Evolutionary conservation across 1,139 yeast species (phyloP).

Genomic region (Geotrichum histeridarum): DNA sequence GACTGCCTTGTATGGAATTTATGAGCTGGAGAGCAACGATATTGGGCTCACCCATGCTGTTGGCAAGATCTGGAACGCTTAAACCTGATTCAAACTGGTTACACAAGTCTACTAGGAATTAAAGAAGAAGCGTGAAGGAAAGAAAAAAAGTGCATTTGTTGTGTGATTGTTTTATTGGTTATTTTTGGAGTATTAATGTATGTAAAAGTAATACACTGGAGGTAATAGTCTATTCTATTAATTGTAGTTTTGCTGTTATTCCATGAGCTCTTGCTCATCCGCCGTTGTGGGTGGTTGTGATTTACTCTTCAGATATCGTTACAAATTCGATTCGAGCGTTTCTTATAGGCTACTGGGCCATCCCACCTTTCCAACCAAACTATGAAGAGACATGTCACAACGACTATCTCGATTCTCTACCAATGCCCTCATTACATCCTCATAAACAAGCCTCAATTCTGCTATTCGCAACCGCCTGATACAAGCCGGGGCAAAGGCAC

Average conservation of each 20-base stretch:
- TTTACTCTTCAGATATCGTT: too few relatives aligned
- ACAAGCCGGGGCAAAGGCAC: constrained; percentile 4
- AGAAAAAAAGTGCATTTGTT: constrained; percentile 5
- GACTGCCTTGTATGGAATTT: constrained; percentile 60
- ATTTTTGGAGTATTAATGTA: not conserved
- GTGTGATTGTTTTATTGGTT: constrained; percentile 5
- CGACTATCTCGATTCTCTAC: constrained; percentile 16
- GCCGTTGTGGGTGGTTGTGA: too few relatives aligned
- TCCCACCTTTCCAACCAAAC: not conserved
- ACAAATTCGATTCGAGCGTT: too few relatives aligned
- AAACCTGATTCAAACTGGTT: constrained; percentile 11
- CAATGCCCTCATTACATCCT: constrained; percentile 25
- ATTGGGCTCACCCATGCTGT: constrained; percentile 49
- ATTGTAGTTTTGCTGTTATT: too few relatives aligned
- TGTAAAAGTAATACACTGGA: not conserved
- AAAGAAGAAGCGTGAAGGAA: not conserved
- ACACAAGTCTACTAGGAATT: not conserved
- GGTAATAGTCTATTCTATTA: not conserved
- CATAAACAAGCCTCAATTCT: constrained; percentile 28
- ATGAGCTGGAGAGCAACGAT: constrained; percentile 54
- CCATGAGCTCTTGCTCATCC: too few relatives aligned
- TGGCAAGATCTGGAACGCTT: constrained; percentile 42
- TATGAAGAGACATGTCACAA: not conserved
- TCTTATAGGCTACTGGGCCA: too few relatives aligned
- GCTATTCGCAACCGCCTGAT: constrained; percentile 26